Conservation (phyloP, 441 rosid genomes). For the Erysimum cheiri region DNA sequence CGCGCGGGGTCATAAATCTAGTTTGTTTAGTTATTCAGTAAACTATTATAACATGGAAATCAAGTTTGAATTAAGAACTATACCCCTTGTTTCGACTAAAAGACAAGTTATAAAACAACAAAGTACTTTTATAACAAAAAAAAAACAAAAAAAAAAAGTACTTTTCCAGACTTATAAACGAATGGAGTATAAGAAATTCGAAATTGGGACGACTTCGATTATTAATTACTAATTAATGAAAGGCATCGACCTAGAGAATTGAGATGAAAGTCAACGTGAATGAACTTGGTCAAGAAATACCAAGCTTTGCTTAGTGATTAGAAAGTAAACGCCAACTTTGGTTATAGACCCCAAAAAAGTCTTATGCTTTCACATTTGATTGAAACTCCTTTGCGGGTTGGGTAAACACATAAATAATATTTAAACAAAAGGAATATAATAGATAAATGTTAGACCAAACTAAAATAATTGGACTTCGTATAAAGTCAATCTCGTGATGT, state of each 20-base stretch:
- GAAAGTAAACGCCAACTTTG: constrained; percentile 46
- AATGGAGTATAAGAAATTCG: not conserved
- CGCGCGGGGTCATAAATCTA: no score
- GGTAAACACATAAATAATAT: constrained; percentile 38
- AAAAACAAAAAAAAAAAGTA: no score
- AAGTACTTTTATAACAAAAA: no score
- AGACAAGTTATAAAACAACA: constrained; percentile 29
- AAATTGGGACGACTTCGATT: constrained; percentile 17
- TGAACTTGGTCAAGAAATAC: constrained; percentile 44
- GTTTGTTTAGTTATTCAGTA: not conserved
- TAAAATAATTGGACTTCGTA: constrained; percentile 33
- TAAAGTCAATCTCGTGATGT: constrained; percentile 36
- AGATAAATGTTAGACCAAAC: constrained; percentile 35
- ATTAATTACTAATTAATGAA: not conserved
- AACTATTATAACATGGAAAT: not conserved
- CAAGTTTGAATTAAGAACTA: constrained; percentile 4
- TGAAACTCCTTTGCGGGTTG: constrained; percentile 32
- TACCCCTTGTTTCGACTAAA: constrained; percentile 17
- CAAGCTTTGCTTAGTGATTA: constrained; percentile 41
- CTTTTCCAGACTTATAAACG: constrained; percentile 8
- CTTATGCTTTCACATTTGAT: constrained; percentile 45
- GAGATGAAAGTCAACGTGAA: constrained; percentile 40
- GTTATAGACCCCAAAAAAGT: constrained; percentile 35
- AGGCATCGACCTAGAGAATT: constrained; percentile 25
- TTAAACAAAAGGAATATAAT: constrained; percentile 20